Evolutionary conservation across 2,329 filamentous ascomycete species (phyloP).

Genomic region (Podosphaera aphanis): DNA sequence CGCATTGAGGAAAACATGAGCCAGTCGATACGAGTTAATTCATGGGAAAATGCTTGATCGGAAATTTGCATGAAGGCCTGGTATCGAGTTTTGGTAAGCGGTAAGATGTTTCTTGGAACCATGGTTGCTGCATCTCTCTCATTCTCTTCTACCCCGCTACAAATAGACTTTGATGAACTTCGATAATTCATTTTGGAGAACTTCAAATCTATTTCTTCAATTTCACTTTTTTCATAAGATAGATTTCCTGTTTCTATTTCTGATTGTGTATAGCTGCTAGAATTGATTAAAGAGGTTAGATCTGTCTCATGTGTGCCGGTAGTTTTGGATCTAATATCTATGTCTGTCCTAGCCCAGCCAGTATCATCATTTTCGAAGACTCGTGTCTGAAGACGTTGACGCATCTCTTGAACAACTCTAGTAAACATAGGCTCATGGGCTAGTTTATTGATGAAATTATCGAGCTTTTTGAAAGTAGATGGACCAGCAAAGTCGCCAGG

Average conservation of each 20-base stretch:
- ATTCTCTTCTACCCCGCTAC: conserved; percentile 52
- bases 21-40: conserved; percentile 92
- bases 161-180: conserved; percentile 16
- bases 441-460: conserved; percentile 54
- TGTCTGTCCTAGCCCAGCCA: conserved; percentile 72
- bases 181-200: conserved; percentile 8
- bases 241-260: conserved; percentile 7
- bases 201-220: conserved; percentile 9
- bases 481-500: conserved; percentile 79
- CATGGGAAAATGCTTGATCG: conserved; percentile 67
- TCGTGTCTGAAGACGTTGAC: conserved; percentile 45
- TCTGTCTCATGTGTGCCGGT: conserved; percentile 6
- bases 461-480: conserved; percentile 45
- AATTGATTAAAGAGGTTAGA: conserved; percentile 8
- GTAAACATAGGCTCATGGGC: conserved; percentile 60
- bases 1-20: conserved; percentile 91
- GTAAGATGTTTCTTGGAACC: conserved; percentile 42
- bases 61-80: conserved; percentile 71
- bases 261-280: conserved; percentile 5
- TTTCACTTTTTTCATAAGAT: conserved; percentile 6
- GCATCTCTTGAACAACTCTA: conserved; percentile 67
- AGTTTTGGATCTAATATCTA: conserved; percentile 20
- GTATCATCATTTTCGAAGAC: conserved; percentile 76
- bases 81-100: conserved; percentile 68
- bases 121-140: conserved; percentile 54